Conservation (phyloP, 768 basidiomycete species). For the Amanita brunnescens region DNA sequence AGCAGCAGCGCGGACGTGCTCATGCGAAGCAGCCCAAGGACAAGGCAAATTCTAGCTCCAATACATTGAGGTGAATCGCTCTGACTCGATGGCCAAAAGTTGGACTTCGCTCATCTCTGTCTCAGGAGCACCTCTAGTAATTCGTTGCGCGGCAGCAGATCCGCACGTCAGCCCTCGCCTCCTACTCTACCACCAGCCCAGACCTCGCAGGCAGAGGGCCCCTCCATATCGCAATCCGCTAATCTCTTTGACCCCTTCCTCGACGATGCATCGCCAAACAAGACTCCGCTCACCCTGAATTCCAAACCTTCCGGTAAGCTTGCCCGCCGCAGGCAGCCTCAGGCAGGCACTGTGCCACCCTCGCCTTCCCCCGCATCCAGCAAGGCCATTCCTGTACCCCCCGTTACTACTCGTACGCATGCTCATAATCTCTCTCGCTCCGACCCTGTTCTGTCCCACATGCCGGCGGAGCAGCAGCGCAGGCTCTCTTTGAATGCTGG, state of each 20-base stretch:
- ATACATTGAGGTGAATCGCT: neutral
- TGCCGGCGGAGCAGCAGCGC: conserved; percentile 17
- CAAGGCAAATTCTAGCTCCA: conserved; percentile 11
- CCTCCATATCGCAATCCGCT: conserved; percentile 29
- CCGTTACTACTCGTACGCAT: conserved; percentile 9
- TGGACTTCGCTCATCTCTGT: neutral
- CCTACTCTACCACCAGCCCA: conserved; percentile 25
- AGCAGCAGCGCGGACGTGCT: conserved; percentile 19
- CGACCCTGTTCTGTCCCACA: conserved; percentile 36
- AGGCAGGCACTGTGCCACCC: conserved; percentile 11
- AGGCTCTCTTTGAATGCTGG: conserved; percentile 25
- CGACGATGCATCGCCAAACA: conserved; percentile 17
- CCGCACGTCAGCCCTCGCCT: conserved; percentile 56
- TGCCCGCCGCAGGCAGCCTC: conserved; percentile 46
- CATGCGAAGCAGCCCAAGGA: conserved; percentile 23
- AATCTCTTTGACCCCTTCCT: conserved; percentile 42
- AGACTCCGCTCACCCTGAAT: conserved; percentile 29
- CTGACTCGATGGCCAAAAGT: neutral
- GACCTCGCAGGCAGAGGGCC: conserved; percentile 64
- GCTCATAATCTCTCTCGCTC: conserved; percentile 36
- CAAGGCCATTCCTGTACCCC: conserved; percentile 46
- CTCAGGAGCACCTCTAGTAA: conserved; percentile 39
- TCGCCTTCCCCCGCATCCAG: conserved; percentile 23
- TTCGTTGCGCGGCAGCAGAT: conserved; percentile 36
- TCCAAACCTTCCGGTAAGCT: conserved; percentile 45